Evolutionary conservation across 2,329 filamentous ascomycete genomes (phyloP).

Genomic region (Coleophoma cylindrospora): DNA sequence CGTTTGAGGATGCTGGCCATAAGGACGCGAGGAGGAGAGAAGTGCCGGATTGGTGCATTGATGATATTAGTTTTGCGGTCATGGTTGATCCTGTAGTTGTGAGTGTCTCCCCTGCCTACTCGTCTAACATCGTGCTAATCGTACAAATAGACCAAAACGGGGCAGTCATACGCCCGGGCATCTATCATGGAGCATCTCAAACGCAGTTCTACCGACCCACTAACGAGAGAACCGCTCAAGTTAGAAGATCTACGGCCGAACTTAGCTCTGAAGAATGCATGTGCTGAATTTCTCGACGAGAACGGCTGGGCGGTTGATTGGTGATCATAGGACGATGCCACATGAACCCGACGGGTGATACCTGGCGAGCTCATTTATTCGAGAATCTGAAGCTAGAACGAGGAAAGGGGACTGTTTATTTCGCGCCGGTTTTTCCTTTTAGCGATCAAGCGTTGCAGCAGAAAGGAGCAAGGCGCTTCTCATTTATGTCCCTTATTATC

Average conservation of each 20-base stretch:
- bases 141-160: conserved; percentile 63
- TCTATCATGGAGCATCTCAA: conserved; percentile 84
- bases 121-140: not conserved
- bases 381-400: too few relatives aligned
- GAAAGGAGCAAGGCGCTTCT: too few relatives aligned
- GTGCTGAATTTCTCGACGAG: conserved; percentile 75
- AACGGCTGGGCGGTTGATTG: conserved; percentile 95
- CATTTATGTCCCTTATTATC: too few relatives aligned
- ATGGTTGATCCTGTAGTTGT: conserved; percentile 62
- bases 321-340: conserved; percentile 34
- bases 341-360: too few relatives aligned
- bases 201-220: conserved; percentile 68
- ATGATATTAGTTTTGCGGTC: conserved; percentile 70
- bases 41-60: conserved; percentile 67
- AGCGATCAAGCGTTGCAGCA: too few relatives aligned
- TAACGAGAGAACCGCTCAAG: conserved; percentile 72
- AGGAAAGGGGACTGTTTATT: too few relatives aligned
- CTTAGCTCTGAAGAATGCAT: conserved; percentile 73
- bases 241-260: conserved; percentile 74
- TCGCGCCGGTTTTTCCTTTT: too few relatives aligned
- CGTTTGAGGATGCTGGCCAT: conserved; percentile 48
- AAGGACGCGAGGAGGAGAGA: conserved; percentile 42
- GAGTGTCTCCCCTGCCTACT: conserved; percentile 10
- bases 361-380: too few relatives aligned
- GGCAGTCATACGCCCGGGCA: conserved; percentile 84